Evolutionary conservation across 148 eudicot genomes (phyloP), one percentile per base, ranked within the genome.

Genomic region (Camellia sinensis): DNA sequence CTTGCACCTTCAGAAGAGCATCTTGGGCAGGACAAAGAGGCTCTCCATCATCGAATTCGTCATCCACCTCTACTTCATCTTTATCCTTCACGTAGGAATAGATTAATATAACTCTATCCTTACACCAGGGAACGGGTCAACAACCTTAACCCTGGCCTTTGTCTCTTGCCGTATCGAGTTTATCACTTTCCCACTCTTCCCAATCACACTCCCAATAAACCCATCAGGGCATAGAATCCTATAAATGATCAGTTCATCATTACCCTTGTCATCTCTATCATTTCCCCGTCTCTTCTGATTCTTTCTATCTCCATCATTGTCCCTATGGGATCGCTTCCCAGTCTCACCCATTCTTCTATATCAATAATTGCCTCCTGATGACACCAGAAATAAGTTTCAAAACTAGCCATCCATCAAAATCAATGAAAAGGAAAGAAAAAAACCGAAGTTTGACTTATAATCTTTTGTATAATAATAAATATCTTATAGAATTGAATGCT

Each of bases 1-100:
- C 84, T 83, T 96, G 95, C 78, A 92, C 88, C 84, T 79, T 93
- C 15, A 94, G 60, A 79, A 96, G 97, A 53, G 98, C 99, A 64
- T 94, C 98, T 88, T 96, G 99, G 41, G 99, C 95, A 70, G 94
- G 83, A 80, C 99, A 96, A 41, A 93, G 86, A 22, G 94, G 93
- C 43, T 80, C 84, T 43, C 69, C 80, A 10, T 91, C 90, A 67
- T 81, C 73, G 77, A 82, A 92, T 80, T 91, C 98, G n/a, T 86
- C 89, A 46, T 93, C 98, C 11, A 90, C 81, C 13, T 92, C 95
- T 50, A 93, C 68, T 7, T 91, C 93, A 60, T 79, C 89, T 86
- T 91, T 96, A 64, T 92, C 95, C 75, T 76, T 92, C 12, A 96
- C 89, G 82, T 93, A 87, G 84, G 95, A 92, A 84, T 96, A 94